Evolutionary conservation across 257 asterid species (phyloP).

Genomic region (Nicotiana paniculata): DNA sequence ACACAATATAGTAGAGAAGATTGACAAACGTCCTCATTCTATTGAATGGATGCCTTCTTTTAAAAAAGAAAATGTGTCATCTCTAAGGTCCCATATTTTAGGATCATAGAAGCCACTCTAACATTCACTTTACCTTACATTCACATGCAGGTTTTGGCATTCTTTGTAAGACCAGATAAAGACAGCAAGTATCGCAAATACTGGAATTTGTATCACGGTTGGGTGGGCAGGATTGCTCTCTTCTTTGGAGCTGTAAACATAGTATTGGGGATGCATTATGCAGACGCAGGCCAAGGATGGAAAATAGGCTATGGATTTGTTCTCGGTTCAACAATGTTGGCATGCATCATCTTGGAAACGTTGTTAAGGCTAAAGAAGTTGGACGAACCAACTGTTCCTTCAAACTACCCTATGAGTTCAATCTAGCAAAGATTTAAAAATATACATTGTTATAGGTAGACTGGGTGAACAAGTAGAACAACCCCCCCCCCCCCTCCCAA

Average conservation of each 20-base stretch:
- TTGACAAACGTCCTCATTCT: neutral
- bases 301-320: slow-evolving; percentile 68
- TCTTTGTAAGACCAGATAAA: slow-evolving; percentile 53
- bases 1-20: neutral
- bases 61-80: neutral
- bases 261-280: slow-evolving; percentile 65
- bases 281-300: slow-evolving; percentile 57
- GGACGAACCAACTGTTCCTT: slow-evolving; percentile 29
- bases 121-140: neutral
- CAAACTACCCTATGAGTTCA: slow-evolving; percentile 40
- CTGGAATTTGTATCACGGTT: slow-evolving; percentile 71
- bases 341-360: slow-evolving; percentile 50
- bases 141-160: slow-evolving; percentile 53
- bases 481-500: neutral
- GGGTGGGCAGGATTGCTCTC: slow-evolving; percentile 70
- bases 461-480: neutral
- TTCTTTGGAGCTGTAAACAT: slow-evolving; percentile 69
- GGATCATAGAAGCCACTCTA: neutral
- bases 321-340: slow-evolving; percentile 37
- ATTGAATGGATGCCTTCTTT: neutral
- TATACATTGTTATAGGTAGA: neutral
- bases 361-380: slow-evolving; percentile 42
- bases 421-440: slow-evolving; percentile 18
- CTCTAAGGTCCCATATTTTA: neutral
- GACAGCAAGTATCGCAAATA: slow-evolving; percentile 59